Base-by-base conservation (phyloP, 805 yeast species). In the Clavispora fructus region DNA sequence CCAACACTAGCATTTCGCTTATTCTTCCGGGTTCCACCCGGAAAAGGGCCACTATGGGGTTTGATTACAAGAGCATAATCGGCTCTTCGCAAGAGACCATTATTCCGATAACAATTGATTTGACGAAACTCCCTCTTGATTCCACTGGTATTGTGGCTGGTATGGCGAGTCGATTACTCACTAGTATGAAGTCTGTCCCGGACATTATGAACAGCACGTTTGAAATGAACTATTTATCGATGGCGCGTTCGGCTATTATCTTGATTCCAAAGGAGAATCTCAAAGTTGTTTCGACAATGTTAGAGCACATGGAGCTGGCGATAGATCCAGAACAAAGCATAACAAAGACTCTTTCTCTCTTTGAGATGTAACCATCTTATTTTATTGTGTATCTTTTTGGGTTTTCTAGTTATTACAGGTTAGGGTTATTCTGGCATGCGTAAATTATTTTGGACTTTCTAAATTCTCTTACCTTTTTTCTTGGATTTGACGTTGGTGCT, bases 61-160 rank as follows among this genome's bases (percentile, higher is more conserved):
- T 72, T 50, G 63, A 67, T 17, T 59, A 67, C 2, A 64, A 63
- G 26, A 60, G 65, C 40, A 65, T 82, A 39, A 71, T 79, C 44
- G 87, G 87, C 0, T 78, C 85, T 3, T 63, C 74, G 16, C 75
- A 74, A 51, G 87, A 83, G 55, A 65, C 67, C 33, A 73, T 81
- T 41, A 66, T 74, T n/a, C 87, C 87, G 0, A 65, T 82, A 5
- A 65, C 74, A 1, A 73, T 83, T 17, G 82, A 82, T 57, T 69
- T 82, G 48, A 65, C 73, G 12, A 62, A 64, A 27, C 58, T 82
- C 23, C 87, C 87, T 0, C 61, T 78, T 14, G 82, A 82, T 58
- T 68, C 80, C 7, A 79, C 82, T 19, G 88, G 88, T 35, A 80
- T 83, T 41, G 86, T 82, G 1, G 81, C 86, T 0, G 85, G 85